These are phyloP conservation scores for Kurtzmaniella natalensis DNA, from an alignment of 1,139 yeast genomes.

Conservation along the genomic window DNA sequence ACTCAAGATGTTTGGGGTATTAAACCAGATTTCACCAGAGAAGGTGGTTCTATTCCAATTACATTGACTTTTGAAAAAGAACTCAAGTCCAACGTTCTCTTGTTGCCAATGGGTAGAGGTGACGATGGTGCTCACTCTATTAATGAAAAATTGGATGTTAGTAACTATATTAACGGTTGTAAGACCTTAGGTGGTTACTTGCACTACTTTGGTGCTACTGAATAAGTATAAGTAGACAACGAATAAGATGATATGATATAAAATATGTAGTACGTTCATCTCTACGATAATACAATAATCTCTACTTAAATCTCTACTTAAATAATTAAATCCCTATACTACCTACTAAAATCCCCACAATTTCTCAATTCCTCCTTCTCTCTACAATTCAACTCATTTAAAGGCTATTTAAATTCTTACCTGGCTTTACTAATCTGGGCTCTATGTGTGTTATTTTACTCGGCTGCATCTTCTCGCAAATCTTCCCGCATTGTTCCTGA, in stretches of 20 bases:
- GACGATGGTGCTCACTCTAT: conserved; percentile 99
- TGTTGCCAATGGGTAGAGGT: conserved; percentile 97
- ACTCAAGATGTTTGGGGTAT: conserved; percentile 92
- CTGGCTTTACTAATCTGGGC: too few species aligned
- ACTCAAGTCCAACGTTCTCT: conserved; percentile 77
- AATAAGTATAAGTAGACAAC: conserved; percentile 3
- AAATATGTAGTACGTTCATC: too few species aligned
- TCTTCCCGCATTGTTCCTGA: too few species aligned
- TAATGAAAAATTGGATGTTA: conserved; percentile 85
- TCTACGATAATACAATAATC: too few species aligned
- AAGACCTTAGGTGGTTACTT: conserved; percentile 92
- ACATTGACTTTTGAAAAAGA: conserved; percentile 87
- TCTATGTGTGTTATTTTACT: too few species aligned
- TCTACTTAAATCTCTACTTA: too few species aligned
- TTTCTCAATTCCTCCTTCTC: too few species aligned
- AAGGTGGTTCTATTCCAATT: conserved; percentile 97
- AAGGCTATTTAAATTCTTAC: too few species aligned
- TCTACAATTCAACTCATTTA: too few species aligned
- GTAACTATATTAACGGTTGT: conserved; percentile 89
- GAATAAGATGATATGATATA: background rate
- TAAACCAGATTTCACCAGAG: conserved; percentile 95
- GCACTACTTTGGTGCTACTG: conserved; percentile 66
- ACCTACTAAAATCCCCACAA: too few species aligned
- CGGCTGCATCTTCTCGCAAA: too few species aligned
- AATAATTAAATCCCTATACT: too few species aligned